Evolutionary conservation across 2,329 filamentous ascomycete genomes (phyloP).

Genomic region (Penicillium sp.): DNA sequence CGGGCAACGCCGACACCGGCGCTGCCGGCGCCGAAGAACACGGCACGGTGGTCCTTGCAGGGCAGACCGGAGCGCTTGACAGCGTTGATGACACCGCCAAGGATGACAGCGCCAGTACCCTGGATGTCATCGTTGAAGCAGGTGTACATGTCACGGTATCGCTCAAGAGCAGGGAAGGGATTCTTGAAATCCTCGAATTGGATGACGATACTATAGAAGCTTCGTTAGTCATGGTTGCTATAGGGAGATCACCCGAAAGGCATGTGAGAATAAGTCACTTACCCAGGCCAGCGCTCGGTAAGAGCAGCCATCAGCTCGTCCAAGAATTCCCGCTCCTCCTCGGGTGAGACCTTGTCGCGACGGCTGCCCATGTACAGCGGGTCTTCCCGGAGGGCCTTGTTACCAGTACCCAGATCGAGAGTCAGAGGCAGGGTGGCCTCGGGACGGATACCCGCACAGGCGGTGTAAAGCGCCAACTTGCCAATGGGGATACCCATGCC

Average conservation of each 20-base stretch:
- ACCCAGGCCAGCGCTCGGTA: conserved; percentile 70
- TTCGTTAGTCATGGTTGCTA: conserved; percentile 16
- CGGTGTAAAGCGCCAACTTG: conserved; percentile 92
- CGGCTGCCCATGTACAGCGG: conserved; percentile 88
- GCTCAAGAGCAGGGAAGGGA: conserved; percentile 87
- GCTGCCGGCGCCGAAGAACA: conserved; percentile 94
- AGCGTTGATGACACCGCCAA: conserved; percentile 72
- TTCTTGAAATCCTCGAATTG: conserved; percentile 99
- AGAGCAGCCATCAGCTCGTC: conserved; percentile 96
- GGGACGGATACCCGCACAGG: conserved; percentile 90
- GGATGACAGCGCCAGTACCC: conserved; percentile 91
- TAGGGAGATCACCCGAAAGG: conserved; percentile 41
- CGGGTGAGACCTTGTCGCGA: conserved; percentile 71
- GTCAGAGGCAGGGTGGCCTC: conserved; percentile 61
- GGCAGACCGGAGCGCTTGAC: conserved; percentile 84
- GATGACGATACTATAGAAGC: conserved; percentile 61
- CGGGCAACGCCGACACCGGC: conserved; percentile 97
- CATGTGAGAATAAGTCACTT: conserved; percentile 31
- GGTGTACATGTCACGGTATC: conserved; percentile 83
- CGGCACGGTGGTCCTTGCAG: conserved; percentile 83
- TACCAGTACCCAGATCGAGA: conserved; percentile 62
- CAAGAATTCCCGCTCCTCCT: conserved; percentile 85
- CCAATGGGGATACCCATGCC: conserved; percentile 98
- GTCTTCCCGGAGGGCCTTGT: conserved; percentile 67
- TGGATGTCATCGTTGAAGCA: conserved; percentile 99